Conservation (phyloP, 495 filamentous ascomycete genomes). For the Penicillium robsamsonii region DNA sequence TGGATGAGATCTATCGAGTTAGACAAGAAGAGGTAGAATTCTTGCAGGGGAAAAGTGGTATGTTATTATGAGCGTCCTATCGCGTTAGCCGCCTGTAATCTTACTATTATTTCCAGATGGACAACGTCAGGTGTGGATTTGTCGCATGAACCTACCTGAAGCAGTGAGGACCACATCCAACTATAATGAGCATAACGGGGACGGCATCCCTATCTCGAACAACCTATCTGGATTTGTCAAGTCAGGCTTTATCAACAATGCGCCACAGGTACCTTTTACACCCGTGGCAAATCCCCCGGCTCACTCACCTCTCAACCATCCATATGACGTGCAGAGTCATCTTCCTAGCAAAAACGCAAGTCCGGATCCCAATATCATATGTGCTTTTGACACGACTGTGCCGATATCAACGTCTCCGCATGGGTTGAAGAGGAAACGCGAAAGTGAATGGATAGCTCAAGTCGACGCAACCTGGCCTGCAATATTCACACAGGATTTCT, state of each 20-base stretch:
- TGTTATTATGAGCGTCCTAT: not conserved
- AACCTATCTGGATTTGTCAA: not conserved
- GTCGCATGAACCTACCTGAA: not conserved
- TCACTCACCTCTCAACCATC: not conserved
- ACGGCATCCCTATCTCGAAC: not conserved
- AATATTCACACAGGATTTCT: not conserved
- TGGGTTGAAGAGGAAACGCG: not conserved
- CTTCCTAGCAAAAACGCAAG: not conserved
- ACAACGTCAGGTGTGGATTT: not conserved
- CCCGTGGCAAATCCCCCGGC: not conserved
- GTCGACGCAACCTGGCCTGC: not conserved
- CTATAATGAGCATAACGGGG: not conserved
- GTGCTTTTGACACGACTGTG: not conserved
- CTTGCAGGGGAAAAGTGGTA: not conserved
- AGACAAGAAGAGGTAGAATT: not conserved
- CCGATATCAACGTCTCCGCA: not conserved
- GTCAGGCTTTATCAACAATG: not conserved
- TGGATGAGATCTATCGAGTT: not conserved
- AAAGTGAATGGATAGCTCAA: not conserved
- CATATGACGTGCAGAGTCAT: not conserved
- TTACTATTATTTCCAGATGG: not conserved
- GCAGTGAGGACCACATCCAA: not conserved
- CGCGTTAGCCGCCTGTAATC: not conserved
- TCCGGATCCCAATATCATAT: not conserved
- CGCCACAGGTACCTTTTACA: not conserved